Conservation (phyloP, 805 yeast genomes). For the Metschnikowia gruessii region DNA sequence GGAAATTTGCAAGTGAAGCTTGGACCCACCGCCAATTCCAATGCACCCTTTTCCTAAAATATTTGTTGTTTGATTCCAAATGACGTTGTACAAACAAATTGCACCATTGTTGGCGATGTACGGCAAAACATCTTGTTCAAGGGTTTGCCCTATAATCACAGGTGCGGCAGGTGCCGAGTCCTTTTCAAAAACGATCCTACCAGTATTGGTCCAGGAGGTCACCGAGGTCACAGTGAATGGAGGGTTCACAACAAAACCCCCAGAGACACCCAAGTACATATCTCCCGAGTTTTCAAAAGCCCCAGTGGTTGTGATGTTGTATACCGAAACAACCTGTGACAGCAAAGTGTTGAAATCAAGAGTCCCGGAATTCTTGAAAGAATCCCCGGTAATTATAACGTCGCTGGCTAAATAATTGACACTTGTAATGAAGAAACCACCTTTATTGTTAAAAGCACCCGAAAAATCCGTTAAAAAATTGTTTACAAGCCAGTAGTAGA, state of each 20-base stretch:
- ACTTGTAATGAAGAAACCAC: constrained; percentile 7
- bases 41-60: constrained; percentile 29
- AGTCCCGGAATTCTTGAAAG: constrained; percentile 17
- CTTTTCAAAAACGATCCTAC: constrained; percentile 7
- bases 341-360: constrained; percentile 23
- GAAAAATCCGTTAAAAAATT: constrained; percentile 2
- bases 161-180: not conserved
- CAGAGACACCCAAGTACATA: constrained; percentile 22
- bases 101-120: constrained; percentile 26
- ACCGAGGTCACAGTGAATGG: constrained; percentile 6
- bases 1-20: constrained; percentile 1
- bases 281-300: constrained; percentile 24
- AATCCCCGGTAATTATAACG: not conserved
- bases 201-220: constrained; percentile 5
- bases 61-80: constrained; percentile 23
- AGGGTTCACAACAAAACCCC: constrained; percentile 13
- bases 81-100: constrained; percentile 25
- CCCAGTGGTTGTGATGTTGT: constrained; percentile 12
- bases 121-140: not conserved
- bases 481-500: constrained; percentile 8
- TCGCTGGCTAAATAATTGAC: not conserved
- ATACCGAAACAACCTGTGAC: constrained; percentile 19
- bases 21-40: constrained; percentile 1
- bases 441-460: constrained; percentile 7
- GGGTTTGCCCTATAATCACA: not conserved